phyloP scores from a whole-genome alignment of 2,329 filamentous ascomycete species.

The Fusarium fujikuroi region DNA sequence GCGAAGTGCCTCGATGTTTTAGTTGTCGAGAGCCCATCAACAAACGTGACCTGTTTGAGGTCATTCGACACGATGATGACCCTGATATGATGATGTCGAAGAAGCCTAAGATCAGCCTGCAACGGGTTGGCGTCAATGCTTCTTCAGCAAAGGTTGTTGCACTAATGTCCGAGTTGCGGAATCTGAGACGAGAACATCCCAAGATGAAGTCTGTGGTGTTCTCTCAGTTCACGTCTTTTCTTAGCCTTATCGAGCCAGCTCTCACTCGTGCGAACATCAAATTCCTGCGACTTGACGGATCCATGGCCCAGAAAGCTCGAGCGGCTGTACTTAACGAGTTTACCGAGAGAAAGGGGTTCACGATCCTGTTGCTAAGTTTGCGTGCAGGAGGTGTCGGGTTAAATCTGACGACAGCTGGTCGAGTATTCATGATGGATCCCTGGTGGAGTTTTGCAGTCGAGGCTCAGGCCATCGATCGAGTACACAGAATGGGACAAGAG shows the following conservation, averaged over 20 bases:
- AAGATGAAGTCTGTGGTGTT: slow-evolving; percentile 91
- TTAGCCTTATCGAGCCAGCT: slow-evolving; percentile 88
- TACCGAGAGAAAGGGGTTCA: slow-evolving; percentile 66
- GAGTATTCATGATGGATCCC: slow-evolving; percentile 99
- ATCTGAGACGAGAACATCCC: slow-evolving; percentile 72
- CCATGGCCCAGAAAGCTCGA: slow-evolving; percentile 86
- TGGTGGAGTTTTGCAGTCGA: slow-evolving; percentile 99
- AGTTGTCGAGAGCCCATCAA: slow-evolving; percentile 88
- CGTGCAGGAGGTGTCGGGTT: slow-evolving; percentile 93
- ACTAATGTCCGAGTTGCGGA: slow-evolving; percentile 79
- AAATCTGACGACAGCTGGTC: slow-evolving; percentile 87
- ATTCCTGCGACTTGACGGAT: slow-evolving; percentile 90
- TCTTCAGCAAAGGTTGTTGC: slow-evolving; percentile 91
- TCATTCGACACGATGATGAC: slow-evolving; percentile 80
- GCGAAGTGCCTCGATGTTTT: slow-evolving; percentile 83
- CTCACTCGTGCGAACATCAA: slow-evolving; percentile 77
- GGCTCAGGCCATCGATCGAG: slow-evolving; percentile 95
- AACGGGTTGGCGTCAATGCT: slow-evolving; percentile 68
- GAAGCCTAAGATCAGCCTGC: slow-evolving; percentile 66
- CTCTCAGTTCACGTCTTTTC: slow-evolving; percentile 96
- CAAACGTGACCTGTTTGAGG: slow-evolving; percentile 88
- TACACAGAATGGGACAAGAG: slow-evolving; percentile 96
- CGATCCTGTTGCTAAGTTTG: slow-evolving; percentile 83
- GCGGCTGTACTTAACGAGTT: slow-evolving; percentile 83
- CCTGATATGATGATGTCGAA: slow-evolving; percentile 55